Base-by-base conservation (phyloP, 2,329 filamentous ascomycete species). In the Periconia digitata region DNA sequence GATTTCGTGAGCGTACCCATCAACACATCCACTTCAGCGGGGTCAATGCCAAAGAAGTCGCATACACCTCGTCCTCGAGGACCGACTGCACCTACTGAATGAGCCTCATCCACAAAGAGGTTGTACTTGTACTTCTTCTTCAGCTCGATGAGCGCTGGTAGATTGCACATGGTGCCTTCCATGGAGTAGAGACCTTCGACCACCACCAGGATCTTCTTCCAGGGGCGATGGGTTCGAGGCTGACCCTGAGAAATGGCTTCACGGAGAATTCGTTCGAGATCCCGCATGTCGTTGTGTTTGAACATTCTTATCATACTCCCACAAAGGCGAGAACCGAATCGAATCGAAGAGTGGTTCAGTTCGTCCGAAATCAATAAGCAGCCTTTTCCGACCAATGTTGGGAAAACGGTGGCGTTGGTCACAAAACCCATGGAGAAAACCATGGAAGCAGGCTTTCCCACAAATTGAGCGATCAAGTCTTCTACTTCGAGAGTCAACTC, bases 1-100 rank as follows among this genome's bases (percentile, higher is more conserved):
- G 94, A 97, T 73, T 99, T 99, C 55, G 94, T 99, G 53, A 99
- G 78, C 2, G 94, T 99, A 58, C 94, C 94, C 94, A 99, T 99
- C 43, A 99, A 83, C 64, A 99, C 89, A 70, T 99, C 94, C 32
- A 97, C 85, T 59, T 96, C 87, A 15, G 82, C 75, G 15, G 94
- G 87, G 70, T 96, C 89, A 57, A 97, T 86, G 61, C 87, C 87
- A 66, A 97, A 99, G 76, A 96, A 99, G 71, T 99, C 94, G 72
- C 94, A 99, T 18, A 99, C 92, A 70, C 94, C 94, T 59, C 90
- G 87, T 44, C 94, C 94, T 16, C 79, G 81, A 22, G 92, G 92
- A 8, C 94, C 94, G 40, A 97, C 82, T 49, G 94, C 94, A 62
- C 94, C 94, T 51, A 99, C 84, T 12, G 92, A 96, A 77, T 99